These are phyloP conservation scores for Spergularia azorica DNA, from an alignment of 179 eudicot species.

Conservation along the genomic window DNA sequence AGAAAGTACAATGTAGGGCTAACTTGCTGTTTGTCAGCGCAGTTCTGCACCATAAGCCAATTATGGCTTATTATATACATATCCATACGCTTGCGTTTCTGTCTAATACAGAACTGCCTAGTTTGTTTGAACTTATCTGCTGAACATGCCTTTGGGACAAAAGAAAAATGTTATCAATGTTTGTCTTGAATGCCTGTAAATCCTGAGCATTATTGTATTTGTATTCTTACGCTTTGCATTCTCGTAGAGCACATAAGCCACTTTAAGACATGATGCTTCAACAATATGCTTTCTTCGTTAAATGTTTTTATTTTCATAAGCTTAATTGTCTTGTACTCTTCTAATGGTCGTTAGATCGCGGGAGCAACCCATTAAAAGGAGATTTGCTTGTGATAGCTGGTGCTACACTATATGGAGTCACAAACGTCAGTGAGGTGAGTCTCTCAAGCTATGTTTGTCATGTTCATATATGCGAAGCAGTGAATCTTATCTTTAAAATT, in stretches of 20 bases:
- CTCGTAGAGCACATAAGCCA: background rate
- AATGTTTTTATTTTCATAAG: background rate
- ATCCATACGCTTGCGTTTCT: no score
- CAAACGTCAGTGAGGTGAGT: slow-evolving; percentile 79
- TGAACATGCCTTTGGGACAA: no score
- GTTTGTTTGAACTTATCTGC: no score
- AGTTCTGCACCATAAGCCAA: no score
- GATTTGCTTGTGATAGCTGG: slow-evolving; percentile 79
- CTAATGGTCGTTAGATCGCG: slow-evolving; percentile 21
- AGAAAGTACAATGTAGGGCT: no score
- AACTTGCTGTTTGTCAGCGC: no score
- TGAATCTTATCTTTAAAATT: no score
- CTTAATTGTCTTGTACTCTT: slow-evolving; percentile 1
- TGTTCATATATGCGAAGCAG: background rate
- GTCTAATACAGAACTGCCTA: no score
- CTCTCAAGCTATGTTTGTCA: slow-evolving; percentile 6
- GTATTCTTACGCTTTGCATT: background rate
- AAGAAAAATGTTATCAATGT: no score
- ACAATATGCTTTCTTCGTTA: background rate
- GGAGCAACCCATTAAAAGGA: slow-evolving; percentile 71
- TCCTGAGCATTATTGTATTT: background rate
- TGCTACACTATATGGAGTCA: slow-evolving; percentile 73
- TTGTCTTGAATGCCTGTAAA: no score
- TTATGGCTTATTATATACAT: no score
- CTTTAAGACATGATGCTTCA: slow-evolving; percentile 7